phyloP scores from a whole-genome alignment of 2,329 filamentous ascomycete species.

The Fonsecaea pugnacius region DNA sequence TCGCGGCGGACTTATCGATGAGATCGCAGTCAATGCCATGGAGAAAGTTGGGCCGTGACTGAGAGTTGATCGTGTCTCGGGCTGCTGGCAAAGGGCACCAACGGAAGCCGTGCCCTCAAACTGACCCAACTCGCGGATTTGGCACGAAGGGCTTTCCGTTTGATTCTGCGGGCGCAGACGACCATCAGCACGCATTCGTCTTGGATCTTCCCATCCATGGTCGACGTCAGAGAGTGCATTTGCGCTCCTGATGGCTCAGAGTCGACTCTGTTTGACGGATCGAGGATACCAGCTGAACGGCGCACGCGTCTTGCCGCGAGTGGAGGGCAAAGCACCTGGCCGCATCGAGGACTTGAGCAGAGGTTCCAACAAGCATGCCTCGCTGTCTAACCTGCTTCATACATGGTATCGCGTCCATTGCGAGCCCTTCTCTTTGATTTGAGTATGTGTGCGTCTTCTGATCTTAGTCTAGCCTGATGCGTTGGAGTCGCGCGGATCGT shows the following conservation, averaged over 20 bases:
- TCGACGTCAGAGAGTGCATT: neutral
- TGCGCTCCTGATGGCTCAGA: neutral
- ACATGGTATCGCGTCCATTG: neutral
- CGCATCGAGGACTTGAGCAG: neutral
- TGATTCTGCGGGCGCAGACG: no score
- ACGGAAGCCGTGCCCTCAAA: neutral
- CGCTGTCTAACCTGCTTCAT: neutral
- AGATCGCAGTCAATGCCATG: neutral
- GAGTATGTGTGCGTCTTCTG: neutral
- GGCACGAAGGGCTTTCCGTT: no score
- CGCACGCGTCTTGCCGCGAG: neutral
- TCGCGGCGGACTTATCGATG: neutral
- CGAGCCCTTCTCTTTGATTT: neutral
- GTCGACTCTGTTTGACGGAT: neutral
- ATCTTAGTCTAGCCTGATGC: neutral
- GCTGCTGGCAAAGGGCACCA: neutral
- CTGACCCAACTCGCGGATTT: no score
- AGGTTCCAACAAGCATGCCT: neutral
- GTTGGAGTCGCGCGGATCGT: neutral
- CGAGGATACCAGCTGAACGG: neutral
- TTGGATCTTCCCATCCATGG: neutral
- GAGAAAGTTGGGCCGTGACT: neutral
- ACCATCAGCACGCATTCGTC: neutral
- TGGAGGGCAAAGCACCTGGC: neutral
- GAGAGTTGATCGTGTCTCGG: slow-evolving; percentile 11